Evolutionary conservation across 2,329 filamentous ascomycete genomes (phyloP), one percentile per base, ranked within the genome.

Genomic region (Diaporthe sp.): DNA sequence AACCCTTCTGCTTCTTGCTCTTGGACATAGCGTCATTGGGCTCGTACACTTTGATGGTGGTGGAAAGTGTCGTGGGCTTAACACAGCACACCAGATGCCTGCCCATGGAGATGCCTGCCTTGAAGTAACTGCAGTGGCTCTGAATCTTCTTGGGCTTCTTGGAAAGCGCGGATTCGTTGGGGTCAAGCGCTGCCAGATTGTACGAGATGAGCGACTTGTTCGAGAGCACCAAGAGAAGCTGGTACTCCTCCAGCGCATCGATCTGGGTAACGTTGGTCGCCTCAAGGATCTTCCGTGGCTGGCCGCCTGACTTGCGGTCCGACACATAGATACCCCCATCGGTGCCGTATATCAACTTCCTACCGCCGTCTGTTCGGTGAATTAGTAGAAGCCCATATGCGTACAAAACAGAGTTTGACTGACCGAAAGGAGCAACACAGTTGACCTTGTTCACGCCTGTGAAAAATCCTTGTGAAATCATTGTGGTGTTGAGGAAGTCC

Each of bases 11-110:
- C 87, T 97, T 98, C 88, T 97, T 97, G 75, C 94, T 95, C 87
- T 96, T 97, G 73, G 94, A 93, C 89, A 98, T 94, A 77, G 95
- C 94, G 82, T 98, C 97, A 86, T 98, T 98, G 1, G 97, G 97
- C 85, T 99, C 96, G 85, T 95, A 98, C n/a, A 98, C 97, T 86
- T 98, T 98, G 88, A 99, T 98, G 2, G 96, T 98, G 19, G 95
- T 98, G 71, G 95, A 98, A 44, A 98, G 88, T 4, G 96, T 94
- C 25, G 94, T 96, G 55, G 95, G 98, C 87, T 98, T 98, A 81
- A 98, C 97, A 79, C 95, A 97, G 85, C 96, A 98, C 42, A 99
- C 97, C 72, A 99, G 89, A 82, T 98, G 97, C 77, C 97, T 92
- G 46, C 97, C 96, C 76, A 98, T 90, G 82, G 97, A 98, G 81